Percentiles rank a stretch among this genome's conserved stretches.
These are phyloP conservation scores for Yamadazyma olivae DNA, from an alignment of 805 yeast genomes.

Conservation along the genomic window DNA sequence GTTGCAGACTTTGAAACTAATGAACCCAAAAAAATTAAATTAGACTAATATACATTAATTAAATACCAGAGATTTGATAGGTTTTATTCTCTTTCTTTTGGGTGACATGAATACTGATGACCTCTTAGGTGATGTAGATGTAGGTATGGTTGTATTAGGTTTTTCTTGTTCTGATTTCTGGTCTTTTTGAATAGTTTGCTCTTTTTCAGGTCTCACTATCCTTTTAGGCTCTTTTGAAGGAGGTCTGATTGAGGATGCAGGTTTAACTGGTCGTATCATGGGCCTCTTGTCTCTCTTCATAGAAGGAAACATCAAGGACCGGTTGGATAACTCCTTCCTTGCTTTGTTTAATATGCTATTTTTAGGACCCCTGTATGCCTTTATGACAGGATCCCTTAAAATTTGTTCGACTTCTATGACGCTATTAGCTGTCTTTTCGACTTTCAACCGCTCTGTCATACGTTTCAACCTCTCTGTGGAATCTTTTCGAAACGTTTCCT, in stretches of 20 bases:
- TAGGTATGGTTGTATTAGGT: too few relatives aligned
- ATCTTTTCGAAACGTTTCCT: slow-evolving; percentile 41
- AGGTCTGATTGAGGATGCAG: too few relatives aligned
- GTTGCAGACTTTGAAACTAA: background rate
- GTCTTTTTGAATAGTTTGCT: too few relatives aligned
- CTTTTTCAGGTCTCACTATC: too few relatives aligned
- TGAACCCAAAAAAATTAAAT: slow-evolving; percentile 1
- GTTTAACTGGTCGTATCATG: slow-evolving; percentile 5
- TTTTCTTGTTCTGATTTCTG: too few relatives aligned
- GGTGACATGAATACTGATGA: too few relatives aligned
- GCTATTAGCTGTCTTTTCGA: slow-evolving; percentile 40
- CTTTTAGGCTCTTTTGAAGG: too few relatives aligned
- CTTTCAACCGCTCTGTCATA: slow-evolving; percentile 37
- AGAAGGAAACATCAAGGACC: slow-evolving; percentile 31
- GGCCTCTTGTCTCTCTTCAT: slow-evolving; percentile 1
- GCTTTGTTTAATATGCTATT: slow-evolving; percentile 31
- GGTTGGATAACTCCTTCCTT: slow-evolving; percentile 29
- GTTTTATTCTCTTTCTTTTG: too few relatives aligned
- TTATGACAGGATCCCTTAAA: slow-evolving; percentile 27
- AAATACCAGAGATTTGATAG: slow-evolving; percentile 7
- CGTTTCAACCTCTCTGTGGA: slow-evolving; percentile 44
- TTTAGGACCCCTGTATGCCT: slow-evolving; percentile 12
- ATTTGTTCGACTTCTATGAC: slow-evolving; percentile 29
- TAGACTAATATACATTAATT: background rate
- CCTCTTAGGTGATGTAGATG: too few relatives aligned